These are phyloP conservation scores for Trichoderma endophyticum DNA, from an alignment of 2,329 filamentous ascomycete species.

Conservation along the genomic window DNA sequence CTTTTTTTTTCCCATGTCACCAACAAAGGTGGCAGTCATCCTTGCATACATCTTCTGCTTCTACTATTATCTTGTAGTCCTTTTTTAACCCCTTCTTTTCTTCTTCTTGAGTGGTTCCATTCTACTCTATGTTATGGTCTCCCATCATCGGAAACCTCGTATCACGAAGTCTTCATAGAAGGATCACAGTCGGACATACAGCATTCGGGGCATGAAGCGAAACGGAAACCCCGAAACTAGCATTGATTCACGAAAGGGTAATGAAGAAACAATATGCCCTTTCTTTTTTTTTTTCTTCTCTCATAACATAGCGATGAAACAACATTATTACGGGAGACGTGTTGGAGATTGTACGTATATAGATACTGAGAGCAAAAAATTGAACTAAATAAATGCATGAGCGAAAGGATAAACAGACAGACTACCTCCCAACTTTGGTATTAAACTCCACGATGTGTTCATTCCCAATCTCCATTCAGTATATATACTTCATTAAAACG, in stretches of 20 bases:
- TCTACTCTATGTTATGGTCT: background rate
- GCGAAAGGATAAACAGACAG: background rate
- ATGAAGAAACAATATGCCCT: background rate
- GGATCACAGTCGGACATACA: background rate
- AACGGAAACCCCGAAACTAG: background rate
- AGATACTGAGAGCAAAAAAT: background rate
- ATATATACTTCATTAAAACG: background rate
- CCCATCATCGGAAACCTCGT: background rate
- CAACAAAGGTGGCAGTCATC: background rate
- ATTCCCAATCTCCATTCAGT: background rate
- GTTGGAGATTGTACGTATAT: background rate
- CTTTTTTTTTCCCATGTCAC: background rate
- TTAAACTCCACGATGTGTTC: background rate
- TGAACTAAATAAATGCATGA: background rate
- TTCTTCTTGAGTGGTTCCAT: slow-evolving; percentile 1
- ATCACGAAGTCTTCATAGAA: slow-evolving; percentile 5
- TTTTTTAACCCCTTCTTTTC: background rate
- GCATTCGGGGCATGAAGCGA: background rate
- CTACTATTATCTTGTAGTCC: background rate
- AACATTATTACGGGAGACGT: background rate
- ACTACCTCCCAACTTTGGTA: background rate
- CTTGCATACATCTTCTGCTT: background rate
- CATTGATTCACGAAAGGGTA: slow-evolving; percentile 5
- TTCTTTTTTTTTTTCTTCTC: background rate
- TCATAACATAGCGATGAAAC: background rate